Conservation (phyloP, 169 alveolate genomes). For the Blepharisma undulans region DNA sequence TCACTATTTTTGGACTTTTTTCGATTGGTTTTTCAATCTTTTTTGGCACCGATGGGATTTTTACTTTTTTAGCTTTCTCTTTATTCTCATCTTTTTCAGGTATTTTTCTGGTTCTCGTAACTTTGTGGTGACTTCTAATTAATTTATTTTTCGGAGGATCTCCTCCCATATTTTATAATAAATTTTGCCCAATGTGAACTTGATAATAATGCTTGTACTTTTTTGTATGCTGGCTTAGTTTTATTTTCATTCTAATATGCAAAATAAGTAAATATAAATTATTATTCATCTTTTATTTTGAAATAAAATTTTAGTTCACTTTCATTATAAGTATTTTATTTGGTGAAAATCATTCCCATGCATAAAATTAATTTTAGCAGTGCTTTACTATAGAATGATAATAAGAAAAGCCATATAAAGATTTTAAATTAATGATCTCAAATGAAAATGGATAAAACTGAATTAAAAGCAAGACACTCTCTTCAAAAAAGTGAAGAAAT, state of each 20-base stretch:
- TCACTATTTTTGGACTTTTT: not conserved
- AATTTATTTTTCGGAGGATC: not conserved
- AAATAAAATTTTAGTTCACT: not conserved
- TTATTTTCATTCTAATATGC: no score
- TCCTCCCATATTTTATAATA: not conserved
- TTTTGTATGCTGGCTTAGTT: no score
- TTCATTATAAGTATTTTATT: not conserved
- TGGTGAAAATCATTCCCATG: not conserved
- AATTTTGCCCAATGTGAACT: not conserved
- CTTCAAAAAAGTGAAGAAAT: not conserved
- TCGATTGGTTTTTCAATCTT: not conserved
- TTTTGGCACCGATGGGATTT: not conserved
- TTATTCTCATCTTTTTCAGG: not conserved
- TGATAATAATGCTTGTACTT: no score
- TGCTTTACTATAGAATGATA: not conserved
- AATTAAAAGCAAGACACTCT: not conserved
- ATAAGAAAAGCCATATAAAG: not conserved
- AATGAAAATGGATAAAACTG: not conserved
- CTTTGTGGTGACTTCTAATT: not conserved
- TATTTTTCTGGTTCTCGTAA: not conserved
- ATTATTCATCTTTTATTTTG: no score
- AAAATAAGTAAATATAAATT: no score
- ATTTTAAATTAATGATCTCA: not conserved
- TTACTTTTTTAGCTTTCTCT: not conserved
- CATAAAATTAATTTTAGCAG: not conserved